Conservation (phyloP, 176 grass and related monocot species). For the Triticum timopheevii region DNA sequence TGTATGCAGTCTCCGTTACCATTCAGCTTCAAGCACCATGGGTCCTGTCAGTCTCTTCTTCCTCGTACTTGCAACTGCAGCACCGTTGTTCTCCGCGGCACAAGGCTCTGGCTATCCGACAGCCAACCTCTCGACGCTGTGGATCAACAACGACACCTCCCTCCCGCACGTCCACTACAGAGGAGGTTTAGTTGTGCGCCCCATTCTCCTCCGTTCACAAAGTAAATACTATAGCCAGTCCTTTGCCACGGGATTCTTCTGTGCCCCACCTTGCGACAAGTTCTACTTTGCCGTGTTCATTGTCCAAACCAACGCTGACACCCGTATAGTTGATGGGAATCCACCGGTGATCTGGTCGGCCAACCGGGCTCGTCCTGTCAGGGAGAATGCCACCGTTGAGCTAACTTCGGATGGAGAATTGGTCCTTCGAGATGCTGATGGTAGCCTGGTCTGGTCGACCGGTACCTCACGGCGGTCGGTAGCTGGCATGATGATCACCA, state of each 20-base stretch:
- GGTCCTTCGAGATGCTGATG: constrained; percentile 14
- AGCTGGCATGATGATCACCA: neutral
- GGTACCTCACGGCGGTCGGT: neutral
- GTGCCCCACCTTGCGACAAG: neutral
- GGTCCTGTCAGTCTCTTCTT: neutral
- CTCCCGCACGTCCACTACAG: too few species aligned
- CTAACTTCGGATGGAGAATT: neutral
- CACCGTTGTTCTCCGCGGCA: neutral
- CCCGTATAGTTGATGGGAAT: too few species aligned
- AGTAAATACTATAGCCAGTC: neutral
- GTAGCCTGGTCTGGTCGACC: constrained; percentile 19
- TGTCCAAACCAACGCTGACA: too few species aligned
- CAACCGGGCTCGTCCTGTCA: neutral
- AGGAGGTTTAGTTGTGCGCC: neutral
- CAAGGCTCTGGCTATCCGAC: neutral
- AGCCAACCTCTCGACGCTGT: neutral
- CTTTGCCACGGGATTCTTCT: neutral
- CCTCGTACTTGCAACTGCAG: neutral
- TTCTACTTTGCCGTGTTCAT: constrained; percentile 29
- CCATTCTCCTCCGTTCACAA: neutral
- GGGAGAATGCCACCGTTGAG: constrained; percentile 25
- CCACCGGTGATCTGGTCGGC: neutral
- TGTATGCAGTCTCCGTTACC: too few species aligned
- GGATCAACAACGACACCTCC: neutral
- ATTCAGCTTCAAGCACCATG: neutral